These are phyloP conservation scores for Fusarium succisae DNA, from an alignment of 2,329 filamentous ascomycete species.

Conservation along the genomic window DNA sequence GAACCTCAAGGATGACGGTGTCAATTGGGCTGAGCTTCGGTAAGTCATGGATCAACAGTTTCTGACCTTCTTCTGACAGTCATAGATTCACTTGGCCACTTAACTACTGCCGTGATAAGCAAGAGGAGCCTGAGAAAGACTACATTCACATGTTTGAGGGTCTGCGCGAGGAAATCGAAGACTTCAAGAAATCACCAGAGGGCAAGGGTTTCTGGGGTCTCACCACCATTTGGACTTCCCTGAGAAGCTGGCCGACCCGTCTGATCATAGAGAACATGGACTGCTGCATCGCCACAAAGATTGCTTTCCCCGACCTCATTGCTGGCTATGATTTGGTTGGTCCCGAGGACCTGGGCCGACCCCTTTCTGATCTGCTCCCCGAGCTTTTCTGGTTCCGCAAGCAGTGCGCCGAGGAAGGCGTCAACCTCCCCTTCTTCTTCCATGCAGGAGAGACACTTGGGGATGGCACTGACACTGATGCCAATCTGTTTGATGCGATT, in stretches of 20 bases:
- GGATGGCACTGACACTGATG: constrained; percentile 75
- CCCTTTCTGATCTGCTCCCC: constrained; percentile 80
- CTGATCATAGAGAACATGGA: constrained; percentile 84
- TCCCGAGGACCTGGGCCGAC: constrained; percentile 82
- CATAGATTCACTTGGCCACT: constrained; percentile 74
- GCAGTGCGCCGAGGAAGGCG: constrained; percentile 77
- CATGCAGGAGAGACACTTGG: constrained; percentile 91
- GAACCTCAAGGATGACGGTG: constrained; percentile 80
- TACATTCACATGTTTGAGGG: constrained; percentile 76
- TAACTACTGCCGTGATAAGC: constrained; percentile 72
- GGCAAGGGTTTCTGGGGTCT: constrained; percentile 85
- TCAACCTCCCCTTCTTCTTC: constrained; percentile 94
- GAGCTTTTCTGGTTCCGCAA: constrained; percentile 95
- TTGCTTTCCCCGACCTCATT: constrained; percentile 80
- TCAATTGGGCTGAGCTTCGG: constrained; percentile 84
- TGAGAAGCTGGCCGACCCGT: constrained; percentile 71
- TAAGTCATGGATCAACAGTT: constrained; percentile 37
- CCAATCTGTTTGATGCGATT: constrained; percentile 89
- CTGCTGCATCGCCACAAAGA: constrained; percentile 83
- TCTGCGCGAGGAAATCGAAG: constrained; percentile 79
- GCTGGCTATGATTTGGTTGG: constrained; percentile 91
- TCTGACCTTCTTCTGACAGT: constrained; percentile 7
- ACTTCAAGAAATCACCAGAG: constrained; percentile 76
- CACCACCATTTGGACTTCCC: constrained; percentile 83
- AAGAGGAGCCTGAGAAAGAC: constrained; percentile 72